A percentile compares a stretch with the other conserved stretches of the same genome.
phyloP scores from a whole-genome alignment of 208 protist genomes.

The Trypanosoma grayi region DNA sequence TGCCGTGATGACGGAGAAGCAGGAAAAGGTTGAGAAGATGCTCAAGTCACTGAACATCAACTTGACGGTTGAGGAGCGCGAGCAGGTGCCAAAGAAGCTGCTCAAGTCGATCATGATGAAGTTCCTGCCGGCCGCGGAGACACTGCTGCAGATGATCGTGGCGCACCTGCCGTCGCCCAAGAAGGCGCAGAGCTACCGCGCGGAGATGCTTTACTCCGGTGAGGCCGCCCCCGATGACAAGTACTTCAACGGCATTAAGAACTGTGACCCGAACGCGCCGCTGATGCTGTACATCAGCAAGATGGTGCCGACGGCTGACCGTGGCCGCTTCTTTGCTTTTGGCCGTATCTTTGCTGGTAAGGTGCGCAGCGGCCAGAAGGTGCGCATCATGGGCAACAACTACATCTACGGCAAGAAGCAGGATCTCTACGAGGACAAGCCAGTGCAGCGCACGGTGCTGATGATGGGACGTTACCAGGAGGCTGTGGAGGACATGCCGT shows the following conservation, averaged over 20 bases:
- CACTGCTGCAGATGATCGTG: slow-evolving; percentile 99
- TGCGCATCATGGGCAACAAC: slow-evolving; percentile 98
- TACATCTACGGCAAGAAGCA: slow-evolving; percentile 98
- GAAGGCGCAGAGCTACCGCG: slow-evolving; percentile 96
- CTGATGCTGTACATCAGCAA: slow-evolving; percentile 99
- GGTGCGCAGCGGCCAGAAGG: slow-evolving; percentile 98
- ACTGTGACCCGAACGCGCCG: slow-evolving; percentile 94
- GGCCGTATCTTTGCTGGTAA: slow-evolving; percentile 76
- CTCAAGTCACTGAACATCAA: slow-evolving; percentile 91
- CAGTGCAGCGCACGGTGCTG: slow-evolving; percentile 65
- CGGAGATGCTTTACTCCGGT: slow-evolving; percentile 97
- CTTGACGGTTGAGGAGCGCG: slow-evolving; percentile 90
- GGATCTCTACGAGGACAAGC: slow-evolving; percentile 86
- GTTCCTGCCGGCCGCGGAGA: slow-evolving; percentile 96
- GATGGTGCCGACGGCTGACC: slow-evolving; percentile 99
- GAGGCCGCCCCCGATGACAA: slow-evolving; percentile 92
- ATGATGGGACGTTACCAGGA: slow-evolving; percentile 95
- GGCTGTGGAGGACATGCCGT: slow-evolving; percentile 96
- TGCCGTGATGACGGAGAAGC: slow-evolving; percentile 94
- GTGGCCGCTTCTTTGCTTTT: slow-evolving; percentile 84
- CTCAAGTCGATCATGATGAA: slow-evolving; percentile 98
- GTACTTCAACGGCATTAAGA: slow-evolving; percentile 86
- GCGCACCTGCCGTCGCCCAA: slow-evolving; percentile 97
- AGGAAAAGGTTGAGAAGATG: slow-evolving; percentile 94
- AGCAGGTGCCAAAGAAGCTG: slow-evolving; percentile 92